Percentiles rank a stretch among this genome's conserved stretches.
Conservation (phyloP, 129 eudicot species). For the Lactuca sativa region DNA sequence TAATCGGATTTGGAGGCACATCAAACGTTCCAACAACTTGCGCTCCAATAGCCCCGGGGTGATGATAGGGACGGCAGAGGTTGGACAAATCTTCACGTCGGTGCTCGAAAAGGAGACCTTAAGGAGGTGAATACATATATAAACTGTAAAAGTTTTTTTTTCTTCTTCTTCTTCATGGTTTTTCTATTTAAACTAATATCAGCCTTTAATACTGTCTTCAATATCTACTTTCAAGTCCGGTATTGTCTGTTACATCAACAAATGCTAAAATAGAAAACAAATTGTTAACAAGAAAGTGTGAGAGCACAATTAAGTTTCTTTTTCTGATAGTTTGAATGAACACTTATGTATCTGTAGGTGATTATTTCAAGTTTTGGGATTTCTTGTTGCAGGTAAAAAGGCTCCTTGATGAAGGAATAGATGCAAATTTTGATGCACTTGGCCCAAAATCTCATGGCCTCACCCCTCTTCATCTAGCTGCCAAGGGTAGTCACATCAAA, state of each 20-base stretch:
- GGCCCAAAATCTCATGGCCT: constrained; percentile 86
- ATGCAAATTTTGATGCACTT: constrained; percentile 73
- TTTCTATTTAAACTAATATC: background rate
- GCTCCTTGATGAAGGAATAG: constrained; percentile 71
- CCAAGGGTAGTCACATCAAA: constrained; percentile 83
- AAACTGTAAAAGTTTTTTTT: background rate
- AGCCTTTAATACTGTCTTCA: too few relatives aligned
- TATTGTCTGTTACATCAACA: too few relatives aligned
- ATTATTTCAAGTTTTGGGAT: background rate
- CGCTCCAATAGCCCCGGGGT: constrained; percentile 17
- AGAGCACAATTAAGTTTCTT: too few relatives aligned
- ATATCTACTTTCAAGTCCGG: background rate
- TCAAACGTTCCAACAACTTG: constrained; percentile 16
- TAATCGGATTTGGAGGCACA: constrained; percentile 9
- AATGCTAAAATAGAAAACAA: too few relatives aligned
- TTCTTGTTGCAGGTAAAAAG: constrained; percentile 47
- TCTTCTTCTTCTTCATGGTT: too few relatives aligned
- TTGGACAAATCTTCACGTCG: constrained; percentile 85
- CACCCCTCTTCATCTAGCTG: constrained; percentile 98
- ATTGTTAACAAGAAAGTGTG: too few relatives aligned
- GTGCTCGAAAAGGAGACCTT: constrained; percentile 73
- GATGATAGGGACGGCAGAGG: constrained; percentile 60
- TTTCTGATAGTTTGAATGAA: too few relatives aligned
- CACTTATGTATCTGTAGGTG: background rate
- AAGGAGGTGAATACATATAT: constrained; percentile 45